Evolutionary conservation across 176 grass and related monocot genomes (phyloP), one percentile per base, ranked within the genome.

Genomic region (Carex parvula): DNA sequence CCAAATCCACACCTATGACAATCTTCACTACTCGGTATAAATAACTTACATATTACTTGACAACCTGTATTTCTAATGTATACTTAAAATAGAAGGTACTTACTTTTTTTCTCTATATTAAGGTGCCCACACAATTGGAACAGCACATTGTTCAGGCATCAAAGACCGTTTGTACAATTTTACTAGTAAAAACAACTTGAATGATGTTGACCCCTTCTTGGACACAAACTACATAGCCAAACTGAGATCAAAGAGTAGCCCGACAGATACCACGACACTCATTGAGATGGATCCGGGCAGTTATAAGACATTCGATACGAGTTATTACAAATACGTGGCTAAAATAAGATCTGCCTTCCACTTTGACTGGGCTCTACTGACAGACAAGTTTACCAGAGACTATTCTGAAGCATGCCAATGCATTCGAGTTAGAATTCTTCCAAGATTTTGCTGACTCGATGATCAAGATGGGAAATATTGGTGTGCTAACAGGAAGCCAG

Each of bases 281-380:
- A n/a, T n/a, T n/a, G n/a, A n/a, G n/a, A n/a, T n/a, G n/a, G n/a
- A n/a, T n/a, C 92, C 94, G 0, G 90, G 90, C 0, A 94, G 92
- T 81, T 92, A 85, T 88, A 92, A 29, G 83, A 94, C 88, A 33
- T 97, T 97, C 56, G 94, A 97, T 86, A 82, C 83, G 1, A 84
- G 84, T 71, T 97, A 97, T 82, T 97, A 94, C 82, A 84, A 89
- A 11, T 79, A 88, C 2, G 86, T 94, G 11, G 59, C 83, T 29
- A 85, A 88, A 80, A 70, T 79, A 2, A 82, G 83, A 80, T 92
- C 88, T 0, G 85, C 92, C 21, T 97, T 97, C 88, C 89, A 86
- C 79, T 94, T 92, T 1, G 94, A 97, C 24, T 89, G 85, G 2
- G 85, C 92, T 5, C 88, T 97, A 0, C 84, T 97, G 52, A 32